Conservation (phyloP, 2,329 filamentous ascomycete species). For the Sphaerulina musiva region DNA sequence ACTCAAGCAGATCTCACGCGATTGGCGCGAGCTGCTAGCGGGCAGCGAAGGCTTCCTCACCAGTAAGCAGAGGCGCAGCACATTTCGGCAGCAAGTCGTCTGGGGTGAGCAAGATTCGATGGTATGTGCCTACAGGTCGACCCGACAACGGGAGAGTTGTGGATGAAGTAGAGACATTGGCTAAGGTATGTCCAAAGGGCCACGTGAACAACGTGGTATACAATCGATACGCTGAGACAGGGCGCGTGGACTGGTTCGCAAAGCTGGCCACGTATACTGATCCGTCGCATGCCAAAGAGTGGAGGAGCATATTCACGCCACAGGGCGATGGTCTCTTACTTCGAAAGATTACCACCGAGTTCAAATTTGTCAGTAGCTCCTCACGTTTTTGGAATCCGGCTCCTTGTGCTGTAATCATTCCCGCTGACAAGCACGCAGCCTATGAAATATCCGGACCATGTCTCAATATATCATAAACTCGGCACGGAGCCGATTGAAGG, state of each 20-base stretch:
- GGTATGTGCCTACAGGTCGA: constrained; percentile 29
- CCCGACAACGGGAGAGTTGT: neutral
- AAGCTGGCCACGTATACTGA: constrained; percentile 62
- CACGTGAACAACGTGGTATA: constrained; percentile 88
- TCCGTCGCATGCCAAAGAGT: constrained; percentile 54
- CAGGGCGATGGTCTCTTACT: constrained; percentile 67
- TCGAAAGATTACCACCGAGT: constrained; percentile 72
- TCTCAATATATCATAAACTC: constrained; percentile 79
- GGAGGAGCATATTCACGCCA: constrained; percentile 63
- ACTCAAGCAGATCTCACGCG: constrained; percentile 52
- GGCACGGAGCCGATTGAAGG: constrained; percentile 45
- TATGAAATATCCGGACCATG: constrained; percentile 73
- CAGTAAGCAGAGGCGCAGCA: constrained; percentile 52
- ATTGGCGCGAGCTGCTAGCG: constrained; percentile 67
- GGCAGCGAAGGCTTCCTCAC: constrained; percentile 72
- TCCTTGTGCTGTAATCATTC: constrained; percentile 2
- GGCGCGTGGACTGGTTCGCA: constrained; percentile 68
- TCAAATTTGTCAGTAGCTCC: constrained; percentile 64
- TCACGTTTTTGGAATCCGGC: neutral
- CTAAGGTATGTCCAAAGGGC: constrained; percentile 35
- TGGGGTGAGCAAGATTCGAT: constrained; percentile 77
- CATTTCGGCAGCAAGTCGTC: constrained; percentile 61
- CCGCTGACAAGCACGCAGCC: constrained; percentile 48
- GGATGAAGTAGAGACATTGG: neutral
- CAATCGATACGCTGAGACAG: constrained; percentile 74